These are phyloP conservation scores for Penicillium steckii DNA, from an alignment of 495 filamentous ascomycete genomes.

Conservation along the genomic window DNA sequence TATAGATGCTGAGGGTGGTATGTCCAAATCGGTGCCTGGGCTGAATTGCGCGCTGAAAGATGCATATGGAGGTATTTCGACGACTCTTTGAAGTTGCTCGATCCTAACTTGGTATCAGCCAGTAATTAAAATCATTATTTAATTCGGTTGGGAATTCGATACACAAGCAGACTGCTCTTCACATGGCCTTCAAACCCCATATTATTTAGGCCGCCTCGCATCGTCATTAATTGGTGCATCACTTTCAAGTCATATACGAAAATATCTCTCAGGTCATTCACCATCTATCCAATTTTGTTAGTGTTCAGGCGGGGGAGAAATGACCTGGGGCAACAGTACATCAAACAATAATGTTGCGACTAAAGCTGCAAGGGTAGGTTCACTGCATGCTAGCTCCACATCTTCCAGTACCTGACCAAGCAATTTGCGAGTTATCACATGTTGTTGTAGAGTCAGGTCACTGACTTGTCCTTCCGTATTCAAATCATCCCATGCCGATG, in stretches of 20 bases:
- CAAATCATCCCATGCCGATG: slow-evolving; percentile 22
- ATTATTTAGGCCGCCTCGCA: slow-evolving; percentile 6
- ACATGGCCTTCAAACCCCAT: slow-evolving; percentile 15
- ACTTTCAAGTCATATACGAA: slow-evolving; percentile 11
- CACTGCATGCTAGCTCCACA: not conserved
- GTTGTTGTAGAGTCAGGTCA: slow-evolving; percentile 10
- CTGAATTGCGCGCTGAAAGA: not conserved
- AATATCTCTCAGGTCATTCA: slow-evolving; percentile 4
- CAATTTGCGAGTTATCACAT: slow-evolving; percentile 9
- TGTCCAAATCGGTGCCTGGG: not conserved
- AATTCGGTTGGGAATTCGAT: not conserved
- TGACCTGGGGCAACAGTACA: slow-evolving; percentile 1
- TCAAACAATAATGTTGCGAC: slow-evolving; percentile 17
- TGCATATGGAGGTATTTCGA: not conserved
- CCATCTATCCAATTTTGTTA: not conserved
- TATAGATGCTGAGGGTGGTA: not conserved
- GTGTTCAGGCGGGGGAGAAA: not conserved
- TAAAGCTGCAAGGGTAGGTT: slow-evolving; percentile 8
- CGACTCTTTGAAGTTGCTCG: slow-evolving; percentile 9
- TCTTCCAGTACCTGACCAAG: slow-evolving; percentile 1
- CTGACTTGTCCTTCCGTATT: slow-evolving; percentile 8
- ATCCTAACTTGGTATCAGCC: slow-evolving; percentile 4
- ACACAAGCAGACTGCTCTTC: slow-evolving; percentile 10
- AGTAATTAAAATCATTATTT: not conserved
- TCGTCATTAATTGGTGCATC: not conserved